A percentile compares a stretch with the other conserved stretches of the same genome.
These are phyloP conservation scores for Phenoliferia sp. DNA, from an alignment of 1,284 basidiomycete species.

Conservation along the genomic window DNA sequence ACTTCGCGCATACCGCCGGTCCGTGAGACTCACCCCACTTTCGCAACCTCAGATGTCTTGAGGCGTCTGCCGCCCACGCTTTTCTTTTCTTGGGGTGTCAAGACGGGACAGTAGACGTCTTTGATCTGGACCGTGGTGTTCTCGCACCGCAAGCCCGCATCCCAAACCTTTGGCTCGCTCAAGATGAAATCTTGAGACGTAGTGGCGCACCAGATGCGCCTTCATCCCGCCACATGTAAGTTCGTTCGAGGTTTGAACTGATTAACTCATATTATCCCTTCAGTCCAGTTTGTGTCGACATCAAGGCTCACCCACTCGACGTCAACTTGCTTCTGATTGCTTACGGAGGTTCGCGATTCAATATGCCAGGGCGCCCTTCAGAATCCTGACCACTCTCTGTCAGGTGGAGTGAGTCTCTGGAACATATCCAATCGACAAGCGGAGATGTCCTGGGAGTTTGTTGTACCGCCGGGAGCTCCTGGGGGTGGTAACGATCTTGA, in stretches of 20 bases:
- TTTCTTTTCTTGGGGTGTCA: constrained; percentile 57
- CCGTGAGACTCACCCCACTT: background rate
- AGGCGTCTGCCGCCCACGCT: constrained; percentile 65
- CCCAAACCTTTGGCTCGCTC: constrained; percentile 49
- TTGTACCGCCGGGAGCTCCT: constrained; percentile 66
- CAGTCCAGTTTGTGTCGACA: constrained; percentile 56
- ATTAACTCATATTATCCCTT: constrained; percentile 8
- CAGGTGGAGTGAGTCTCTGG: constrained; percentile 62
- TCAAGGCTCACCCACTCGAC: constrained; percentile 71
- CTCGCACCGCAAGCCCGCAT: constrained; percentile 40
- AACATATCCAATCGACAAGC: constrained; percentile 58
- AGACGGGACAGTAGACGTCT: constrained; percentile 46
- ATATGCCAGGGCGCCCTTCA: background rate
- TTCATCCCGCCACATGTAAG: constrained; percentile 44
- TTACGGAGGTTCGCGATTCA: constrained; percentile 60
- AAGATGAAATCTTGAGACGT: constrained; percentile 61
- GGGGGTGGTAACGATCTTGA: constrained; percentile 63
- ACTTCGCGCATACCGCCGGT: constrained; percentile 5
- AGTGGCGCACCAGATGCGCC: constrained; percentile 54
- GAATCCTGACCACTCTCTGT: background rate
- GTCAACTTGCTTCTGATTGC: constrained; percentile 73
- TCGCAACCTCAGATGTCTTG: constrained; percentile 50
- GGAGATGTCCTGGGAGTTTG: constrained; percentile 27
- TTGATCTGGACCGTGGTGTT: constrained; percentile 42
- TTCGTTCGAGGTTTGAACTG: background rate